phyloP scores from a whole-genome alignment of 805 yeast genomes.

The Lachancea kluyveri region DNA sequence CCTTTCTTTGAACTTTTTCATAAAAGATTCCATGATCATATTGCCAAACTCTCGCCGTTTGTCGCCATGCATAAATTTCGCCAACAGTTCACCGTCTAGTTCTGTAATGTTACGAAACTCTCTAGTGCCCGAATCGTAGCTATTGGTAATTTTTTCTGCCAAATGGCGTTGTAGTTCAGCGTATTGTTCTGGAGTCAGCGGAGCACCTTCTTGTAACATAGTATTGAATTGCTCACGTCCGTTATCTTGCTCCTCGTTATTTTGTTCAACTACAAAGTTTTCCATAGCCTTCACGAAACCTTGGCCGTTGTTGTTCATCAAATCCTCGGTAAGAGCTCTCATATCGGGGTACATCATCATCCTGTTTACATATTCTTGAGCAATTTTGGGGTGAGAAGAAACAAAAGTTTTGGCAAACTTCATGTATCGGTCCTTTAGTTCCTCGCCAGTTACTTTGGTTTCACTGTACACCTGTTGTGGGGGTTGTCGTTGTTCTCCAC shows the following conservation, averaged over 20 bases:
- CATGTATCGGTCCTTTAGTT: conserved; percentile 19
- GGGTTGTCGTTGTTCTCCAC: not conserved
- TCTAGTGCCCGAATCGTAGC: conserved; percentile 23
- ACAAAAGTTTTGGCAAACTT: conserved; percentile 28
- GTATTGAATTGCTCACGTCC: conserved; percentile 19
- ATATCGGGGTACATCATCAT: conserved; percentile 37
- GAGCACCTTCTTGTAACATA: conserved; percentile 26
- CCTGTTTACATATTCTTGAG: conserved; percentile 28
- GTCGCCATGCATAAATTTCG: conserved; percentile 28
- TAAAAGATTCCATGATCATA: conserved; percentile 24
- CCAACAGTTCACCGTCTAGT: conserved; percentile 26
- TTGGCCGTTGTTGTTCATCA: conserved; percentile 71
- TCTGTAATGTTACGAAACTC: conserved; percentile 25
- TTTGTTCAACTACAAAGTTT: conserved; percentile 49
- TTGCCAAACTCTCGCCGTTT: conserved; percentile 24
- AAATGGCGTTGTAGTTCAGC: conserved; percentile 26
- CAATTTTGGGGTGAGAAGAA: conserved; percentile 30
- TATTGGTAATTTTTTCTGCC: conserved; percentile 28
- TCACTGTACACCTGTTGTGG: no score
- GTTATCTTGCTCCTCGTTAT: conserved; percentile 1
- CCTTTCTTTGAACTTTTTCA: conserved; percentile 14
- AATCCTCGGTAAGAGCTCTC: conserved; percentile 68
- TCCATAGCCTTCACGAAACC: conserved; percentile 78
- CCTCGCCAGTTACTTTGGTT: no score
- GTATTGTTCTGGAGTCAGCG: conserved; percentile 27